phyloP scores from a whole-genome alignment of 2,329 filamentous ascomycete genomes.

The Fusarium domesticum region DNA sequence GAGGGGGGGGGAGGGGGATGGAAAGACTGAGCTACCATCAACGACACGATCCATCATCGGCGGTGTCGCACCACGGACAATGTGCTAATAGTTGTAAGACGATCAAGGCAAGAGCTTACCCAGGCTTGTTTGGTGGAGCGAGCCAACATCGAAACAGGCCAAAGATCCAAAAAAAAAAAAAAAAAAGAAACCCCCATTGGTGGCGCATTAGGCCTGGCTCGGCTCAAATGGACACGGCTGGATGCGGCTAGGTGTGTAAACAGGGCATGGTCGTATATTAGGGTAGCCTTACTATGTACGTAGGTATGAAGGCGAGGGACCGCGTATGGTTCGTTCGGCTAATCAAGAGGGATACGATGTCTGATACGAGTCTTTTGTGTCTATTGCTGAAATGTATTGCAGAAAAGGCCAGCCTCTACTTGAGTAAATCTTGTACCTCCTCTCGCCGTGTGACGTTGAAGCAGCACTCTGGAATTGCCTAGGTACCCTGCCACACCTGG shows the following conservation, averaged over 20 bases:
- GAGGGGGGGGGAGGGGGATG: slow-evolving; percentile 5
- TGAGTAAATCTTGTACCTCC: background rate
- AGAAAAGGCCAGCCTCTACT: too few relatives aligned
- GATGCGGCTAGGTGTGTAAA: background rate
- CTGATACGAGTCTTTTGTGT: too few relatives aligned
- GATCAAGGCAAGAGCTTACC: background rate
- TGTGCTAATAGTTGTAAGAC: background rate
- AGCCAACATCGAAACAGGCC: background rate
- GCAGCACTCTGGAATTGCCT: background rate
- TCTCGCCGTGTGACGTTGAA: background rate
- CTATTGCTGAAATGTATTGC: too few relatives aligned
- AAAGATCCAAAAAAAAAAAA: background rate
- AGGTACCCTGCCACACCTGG: background rate
- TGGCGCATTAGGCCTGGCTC: background rate
- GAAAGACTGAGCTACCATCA: slow-evolving; percentile 9
- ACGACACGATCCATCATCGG: slow-evolving; percentile 7
- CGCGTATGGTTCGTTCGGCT: background rate
- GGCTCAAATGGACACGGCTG: background rate
- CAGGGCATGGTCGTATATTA: background rate
- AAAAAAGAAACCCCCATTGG: background rate
- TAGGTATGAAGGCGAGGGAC: background rate
- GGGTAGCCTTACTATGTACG: background rate
- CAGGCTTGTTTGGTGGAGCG: background rate
- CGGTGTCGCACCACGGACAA: slow-evolving; percentile 21
- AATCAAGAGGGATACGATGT: too few relatives aligned